Percentiles rank a stretch among this genome's conserved stretches.
phyloP scores from a whole-genome alignment of 2,329 filamentous ascomycete genomes.

The Triangularia setosa region DNA sequence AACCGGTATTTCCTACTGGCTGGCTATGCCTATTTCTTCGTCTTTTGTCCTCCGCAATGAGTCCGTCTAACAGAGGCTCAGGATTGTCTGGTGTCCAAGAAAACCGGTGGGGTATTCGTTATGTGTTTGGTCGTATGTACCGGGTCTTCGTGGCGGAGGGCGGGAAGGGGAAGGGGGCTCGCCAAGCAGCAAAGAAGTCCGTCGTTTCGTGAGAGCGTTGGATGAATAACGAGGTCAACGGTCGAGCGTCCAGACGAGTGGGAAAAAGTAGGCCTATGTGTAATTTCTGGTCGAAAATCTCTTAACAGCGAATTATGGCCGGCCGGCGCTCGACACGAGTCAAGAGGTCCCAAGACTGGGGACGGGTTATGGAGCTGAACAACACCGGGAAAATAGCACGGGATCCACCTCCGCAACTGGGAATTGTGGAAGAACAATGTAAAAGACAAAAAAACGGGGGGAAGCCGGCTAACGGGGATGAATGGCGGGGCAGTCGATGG shows the following conservation, averaged over 20 bases:
- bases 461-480: neutral
- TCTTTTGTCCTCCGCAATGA: neutral
- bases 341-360: constrained; percentile 11
- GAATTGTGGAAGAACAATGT: constrained; percentile 6
- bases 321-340: constrained; percentile 8
- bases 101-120: constrained; percentile 8
- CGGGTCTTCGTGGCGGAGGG: neutral
- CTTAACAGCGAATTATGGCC: constrained; percentile 1
- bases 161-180: neutral
- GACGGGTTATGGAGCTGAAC: constrained; percentile 7
- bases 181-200: neutral
- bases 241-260: neutral
- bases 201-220: neutral
- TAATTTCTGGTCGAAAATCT: constrained; percentile 2
- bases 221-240: neutral
- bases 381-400: constrained; percentile 1
- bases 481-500: constrained; percentile 10
- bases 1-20: neutral
- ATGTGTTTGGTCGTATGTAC: neutral
- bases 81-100: constrained; percentile 1
- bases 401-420: constrained; percentile 10
- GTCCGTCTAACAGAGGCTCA: neutral
- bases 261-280: neutral
- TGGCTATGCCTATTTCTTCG: neutral
- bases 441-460: neutral